phyloP scores from a whole-genome alignment of 164 flowering plant species.

The Vitis rupestris region DNA sequence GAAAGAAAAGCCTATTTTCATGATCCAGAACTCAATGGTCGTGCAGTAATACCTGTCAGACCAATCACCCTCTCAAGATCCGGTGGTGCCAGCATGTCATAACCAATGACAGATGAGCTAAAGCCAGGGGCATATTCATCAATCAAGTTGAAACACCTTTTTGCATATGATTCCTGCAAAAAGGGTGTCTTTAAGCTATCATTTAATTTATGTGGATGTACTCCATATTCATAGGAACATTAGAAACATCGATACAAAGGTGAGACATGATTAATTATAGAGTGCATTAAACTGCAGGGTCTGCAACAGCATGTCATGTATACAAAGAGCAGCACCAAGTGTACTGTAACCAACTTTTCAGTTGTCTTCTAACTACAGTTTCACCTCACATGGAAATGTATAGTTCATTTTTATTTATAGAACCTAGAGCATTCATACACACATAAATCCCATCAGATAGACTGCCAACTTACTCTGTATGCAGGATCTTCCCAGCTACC shows the following conservation, averaged over 20 bases:
- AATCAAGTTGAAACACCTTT: conserved; percentile 77
- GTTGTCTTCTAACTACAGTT: no score
- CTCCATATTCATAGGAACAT: background rate
- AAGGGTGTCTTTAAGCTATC: no score
- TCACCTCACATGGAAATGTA: no score
- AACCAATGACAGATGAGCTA: conserved; percentile 77
- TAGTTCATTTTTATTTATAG: no score
- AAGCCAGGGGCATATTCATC: conserved; percentile 97
- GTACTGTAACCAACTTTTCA: no score
- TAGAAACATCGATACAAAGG: background rate
- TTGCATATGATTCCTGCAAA: conserved; percentile 76
- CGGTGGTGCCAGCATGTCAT: conserved; percentile 96
- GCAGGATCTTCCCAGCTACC: conserved; percentile 87
- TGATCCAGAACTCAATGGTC: no score
- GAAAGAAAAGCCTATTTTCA: no score
- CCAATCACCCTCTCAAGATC: conserved; percentile 92
- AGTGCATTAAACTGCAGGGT: no score
- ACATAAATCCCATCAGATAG: background rate
- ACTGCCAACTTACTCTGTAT: conserved; percentile 59
- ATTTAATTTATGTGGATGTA: no score
- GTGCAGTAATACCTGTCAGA: conserved; percentile 58
- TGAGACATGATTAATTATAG: background rate
- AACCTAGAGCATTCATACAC: background rate
- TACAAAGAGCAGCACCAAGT: no score
- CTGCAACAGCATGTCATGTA: no score